Percentiles rank a stretch among this genome's conserved stretches.
Evolutionary conservation across 306 rosid species (phyloP).

Genomic region (Crataegus laevigata): DNA sequence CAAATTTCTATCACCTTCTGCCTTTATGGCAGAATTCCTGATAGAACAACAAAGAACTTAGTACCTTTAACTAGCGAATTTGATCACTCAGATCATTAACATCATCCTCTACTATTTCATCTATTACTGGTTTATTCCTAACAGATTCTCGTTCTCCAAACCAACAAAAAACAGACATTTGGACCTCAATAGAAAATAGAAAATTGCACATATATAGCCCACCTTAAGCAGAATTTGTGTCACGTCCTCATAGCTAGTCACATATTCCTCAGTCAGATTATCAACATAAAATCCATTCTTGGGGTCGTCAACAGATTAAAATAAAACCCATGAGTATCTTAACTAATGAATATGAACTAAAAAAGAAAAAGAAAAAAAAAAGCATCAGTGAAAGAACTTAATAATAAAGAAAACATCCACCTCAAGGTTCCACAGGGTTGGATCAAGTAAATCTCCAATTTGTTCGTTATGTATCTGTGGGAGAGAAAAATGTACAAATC

Average conservation of each 20-base stretch:
- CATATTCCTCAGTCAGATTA: slow-evolving; percentile 86
- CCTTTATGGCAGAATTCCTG: slow-evolving; percentile 6
- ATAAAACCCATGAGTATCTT: neutral
- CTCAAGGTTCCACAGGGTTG: slow-evolving; percentile 70
- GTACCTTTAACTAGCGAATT: slow-evolving; percentile 85
- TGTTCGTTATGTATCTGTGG: slow-evolving; percentile 47
- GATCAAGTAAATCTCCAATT: slow-evolving; percentile 50
- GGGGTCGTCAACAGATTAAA: slow-evolving; percentile 44
- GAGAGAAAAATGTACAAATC: no score
- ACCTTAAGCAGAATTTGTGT: slow-evolving; percentile 86
- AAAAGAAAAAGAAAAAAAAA: neutral
- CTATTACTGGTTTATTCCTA: slow-evolving; percentile 68
- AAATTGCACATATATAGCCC: neutral
- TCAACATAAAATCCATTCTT: slow-evolving; percentile 61
- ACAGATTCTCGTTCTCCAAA: slow-evolving; percentile 77
- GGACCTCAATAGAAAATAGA: neutral
- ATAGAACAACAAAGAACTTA: neutral
- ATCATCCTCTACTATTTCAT: slow-evolving; percentile 79
- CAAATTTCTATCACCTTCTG: slow-evolving; percentile 2
- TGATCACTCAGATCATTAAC: slow-evolving; percentile 85
- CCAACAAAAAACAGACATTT: neutral
- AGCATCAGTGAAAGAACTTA: slow-evolving; percentile 7
- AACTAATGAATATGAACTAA: no score
- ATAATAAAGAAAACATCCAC: slow-evolving; percentile 28
- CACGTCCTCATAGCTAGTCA: slow-evolving; percentile 85